These are phyloP conservation scores for Phytophthora rubi DNA, from an alignment of 352 stramenopile genomes.

Conservation along the genomic window DNA sequence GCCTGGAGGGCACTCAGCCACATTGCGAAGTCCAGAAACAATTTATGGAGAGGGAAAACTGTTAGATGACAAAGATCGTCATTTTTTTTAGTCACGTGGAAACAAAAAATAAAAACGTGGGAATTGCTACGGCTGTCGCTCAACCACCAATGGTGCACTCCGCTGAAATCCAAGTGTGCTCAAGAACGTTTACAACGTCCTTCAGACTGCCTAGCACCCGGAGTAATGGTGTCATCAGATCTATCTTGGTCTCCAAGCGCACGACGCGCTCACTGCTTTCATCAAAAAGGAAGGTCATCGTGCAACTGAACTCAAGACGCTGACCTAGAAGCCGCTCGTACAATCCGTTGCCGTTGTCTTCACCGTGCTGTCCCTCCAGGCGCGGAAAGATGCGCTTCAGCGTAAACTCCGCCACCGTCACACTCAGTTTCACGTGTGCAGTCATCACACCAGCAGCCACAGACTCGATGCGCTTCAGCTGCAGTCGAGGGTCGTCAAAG, in stretches of 20 bases:
- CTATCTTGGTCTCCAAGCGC: conserved; percentile 6
- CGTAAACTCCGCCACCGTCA: conserved; percentile 11
- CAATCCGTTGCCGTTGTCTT: background rate
- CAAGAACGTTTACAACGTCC: background rate
- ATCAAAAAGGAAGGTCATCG: conserved; percentile 14
- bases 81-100: background rate
- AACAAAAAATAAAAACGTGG: background rate
- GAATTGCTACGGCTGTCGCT: background rate
- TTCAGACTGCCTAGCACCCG: background rate
- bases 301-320: conserved; percentile 4
- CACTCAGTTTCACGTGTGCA: conserved; percentile 1
- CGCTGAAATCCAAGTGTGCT: background rate
- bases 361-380: background rate
- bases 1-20: too few species aligned
- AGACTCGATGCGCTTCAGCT: conserved; percentile 7
- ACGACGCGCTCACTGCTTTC: background rate
- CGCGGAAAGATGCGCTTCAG: conserved; percentile 5
- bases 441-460: background rate
- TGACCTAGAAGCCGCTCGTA: conserved; percentile 1
- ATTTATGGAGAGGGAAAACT: too few species aligned
- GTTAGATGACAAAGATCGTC: background rate
- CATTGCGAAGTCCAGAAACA: too few species aligned
- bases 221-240: background rate
- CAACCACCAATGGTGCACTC: background rate
- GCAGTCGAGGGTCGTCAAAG: background rate